Percentiles rank a stretch among this genome's conserved stretches.
phyloP scores from a whole-genome alignment of 371 early-diverging fungal species.

The Mortierella sp. region DNA sequence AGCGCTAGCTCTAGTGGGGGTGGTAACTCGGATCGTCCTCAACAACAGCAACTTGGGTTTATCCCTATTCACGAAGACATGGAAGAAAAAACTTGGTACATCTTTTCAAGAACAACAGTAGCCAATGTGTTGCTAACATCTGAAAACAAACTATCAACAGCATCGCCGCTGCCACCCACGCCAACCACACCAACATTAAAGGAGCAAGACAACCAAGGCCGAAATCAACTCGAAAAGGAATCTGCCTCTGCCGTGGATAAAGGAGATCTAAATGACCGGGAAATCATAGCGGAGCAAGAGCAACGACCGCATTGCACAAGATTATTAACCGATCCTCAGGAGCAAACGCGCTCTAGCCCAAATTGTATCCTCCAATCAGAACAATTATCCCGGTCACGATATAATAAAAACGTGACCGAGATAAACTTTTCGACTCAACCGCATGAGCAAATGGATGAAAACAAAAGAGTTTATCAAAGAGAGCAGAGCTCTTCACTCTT shows the following conservation, averaged over 20 bases:
- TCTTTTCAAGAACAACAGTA: not conserved
- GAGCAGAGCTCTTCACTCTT: not conserved
- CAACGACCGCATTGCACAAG: not conserved
- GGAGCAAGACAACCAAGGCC: not conserved
- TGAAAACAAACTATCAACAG: not conserved
- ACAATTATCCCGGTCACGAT: slow-evolving; percentile 4
- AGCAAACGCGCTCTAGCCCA: slow-evolving; percentile 2
- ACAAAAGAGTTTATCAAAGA: not conserved
- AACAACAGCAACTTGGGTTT: not conserved
- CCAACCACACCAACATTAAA: not conserved
- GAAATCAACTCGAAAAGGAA: not conserved
- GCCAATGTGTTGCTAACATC: not conserved
- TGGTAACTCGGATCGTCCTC: not conserved
- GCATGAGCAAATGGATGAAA: not conserved
- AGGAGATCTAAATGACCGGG: not conserved
- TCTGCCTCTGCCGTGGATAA: not conserved
- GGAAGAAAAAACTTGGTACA: slow-evolving; percentile 19
- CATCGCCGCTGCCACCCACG: not conserved
- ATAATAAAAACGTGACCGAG: not conserved
- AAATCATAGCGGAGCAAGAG: not conserved
- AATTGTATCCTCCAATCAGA: slow-evolving; percentile 21
- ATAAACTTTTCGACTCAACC: not conserved
- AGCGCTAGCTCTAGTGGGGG: not conserved
- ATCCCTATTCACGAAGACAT: slow-evolving; percentile 8
- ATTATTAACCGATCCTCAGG: not conserved